Evolutionary conservation across 352 stramenopile genomes (phyloP).

Genomic region (Globisporangium orthogonon): DNA sequence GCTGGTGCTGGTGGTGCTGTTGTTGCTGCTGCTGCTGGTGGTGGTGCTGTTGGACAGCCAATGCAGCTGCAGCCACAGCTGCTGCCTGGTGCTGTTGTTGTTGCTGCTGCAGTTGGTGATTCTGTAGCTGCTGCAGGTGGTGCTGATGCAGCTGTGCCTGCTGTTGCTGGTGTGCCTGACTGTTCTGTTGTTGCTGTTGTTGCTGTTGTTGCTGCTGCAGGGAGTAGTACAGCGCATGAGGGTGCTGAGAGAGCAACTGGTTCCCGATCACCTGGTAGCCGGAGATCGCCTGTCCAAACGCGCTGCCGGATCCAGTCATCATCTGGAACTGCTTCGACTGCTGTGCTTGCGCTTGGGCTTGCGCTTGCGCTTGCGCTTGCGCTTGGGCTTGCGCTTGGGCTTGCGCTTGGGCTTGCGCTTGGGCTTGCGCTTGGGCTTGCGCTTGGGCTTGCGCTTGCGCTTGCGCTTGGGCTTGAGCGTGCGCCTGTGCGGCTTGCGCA

Average conservation of each 20-base stretch:
- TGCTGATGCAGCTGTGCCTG: constrained; percentile 20
- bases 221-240: constrained; percentile 54
- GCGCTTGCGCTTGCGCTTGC: constrained; percentile 10
- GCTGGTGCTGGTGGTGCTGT: constrained; percentile 16
- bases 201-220: constrained; percentile 31
- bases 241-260: constrained; percentile 55
- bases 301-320: constrained; percentile 24
- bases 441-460: constrained; percentile 5
- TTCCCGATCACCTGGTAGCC: constrained; percentile 64
- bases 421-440: constrained; percentile 18
- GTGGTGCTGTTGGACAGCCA: constrained; percentile 24
- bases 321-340: constrained; percentile 68
- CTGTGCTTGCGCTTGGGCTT: constrained; percentile 17
- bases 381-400: too few relatives aligned
- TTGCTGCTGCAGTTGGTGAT: constrained; percentile 30
- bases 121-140: constrained; percentile 28
- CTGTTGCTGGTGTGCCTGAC: constrained; percentile 18
- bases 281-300: constrained; percentile 41
- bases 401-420: constrained; percentile 21
- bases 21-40: constrained; percentile 40
- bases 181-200: constrained; percentile 30
- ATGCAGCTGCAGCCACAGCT: constrained; percentile 18
- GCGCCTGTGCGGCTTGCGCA: constrained; percentile 10
- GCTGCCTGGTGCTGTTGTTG: constrained; percentile 32
- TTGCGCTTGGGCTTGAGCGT: constrained; percentile 19